phyloP scores from a whole-genome alignment of 352 stramenopile species.

The Phytophthora colocasiae region DNA sequence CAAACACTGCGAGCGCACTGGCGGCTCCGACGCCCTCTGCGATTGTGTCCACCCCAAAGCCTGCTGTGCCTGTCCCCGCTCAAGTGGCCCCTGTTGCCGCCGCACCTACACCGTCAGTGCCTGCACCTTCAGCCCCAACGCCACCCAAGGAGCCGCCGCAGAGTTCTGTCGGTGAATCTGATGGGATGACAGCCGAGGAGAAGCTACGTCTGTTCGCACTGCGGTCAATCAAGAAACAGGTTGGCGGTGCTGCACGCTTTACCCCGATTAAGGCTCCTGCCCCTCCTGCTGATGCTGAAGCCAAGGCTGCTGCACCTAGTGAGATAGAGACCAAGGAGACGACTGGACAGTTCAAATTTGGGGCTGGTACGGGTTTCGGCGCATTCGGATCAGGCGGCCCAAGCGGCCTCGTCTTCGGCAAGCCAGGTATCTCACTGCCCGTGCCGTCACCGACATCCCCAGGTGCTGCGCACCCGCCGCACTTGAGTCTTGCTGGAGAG shows the following conservation, averaged over 20 bases:
- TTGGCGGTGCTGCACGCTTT: constrained; percentile 35
- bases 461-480: constrained; percentile 23
- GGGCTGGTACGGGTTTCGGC: constrained; percentile 37
- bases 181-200: constrained; percentile 56
- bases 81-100: constrained; percentile 16
- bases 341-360: constrained; percentile 45
- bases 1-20: constrained; percentile 6
- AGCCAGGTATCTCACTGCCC: constrained; percentile 74
- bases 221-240: constrained; percentile 76
- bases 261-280: constrained; percentile 34
- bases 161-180: constrained; percentile 16
- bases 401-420: constrained; percentile 76
- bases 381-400: constrained; percentile 62
- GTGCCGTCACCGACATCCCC: constrained; percentile 65
- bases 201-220: constrained; percentile 70
- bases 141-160: constrained; percentile 21
- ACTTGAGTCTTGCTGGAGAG: constrained; percentile 34
- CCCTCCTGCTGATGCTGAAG: constrained; percentile 19
- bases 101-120: constrained; percentile 3
- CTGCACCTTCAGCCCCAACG: constrained; percentile 15
- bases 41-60: constrained; percentile 18
- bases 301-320: constrained; percentile 25
- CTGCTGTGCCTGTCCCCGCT: constrained; percentile 21
- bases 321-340: constrained; percentile 31
- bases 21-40: constrained; percentile 17